Percentiles rank a stretch among this genome's conserved stretches.
phyloP scores from a whole-genome alignment of 352 stramenopile species.

The Globisporangium cystogenes region DNA sequence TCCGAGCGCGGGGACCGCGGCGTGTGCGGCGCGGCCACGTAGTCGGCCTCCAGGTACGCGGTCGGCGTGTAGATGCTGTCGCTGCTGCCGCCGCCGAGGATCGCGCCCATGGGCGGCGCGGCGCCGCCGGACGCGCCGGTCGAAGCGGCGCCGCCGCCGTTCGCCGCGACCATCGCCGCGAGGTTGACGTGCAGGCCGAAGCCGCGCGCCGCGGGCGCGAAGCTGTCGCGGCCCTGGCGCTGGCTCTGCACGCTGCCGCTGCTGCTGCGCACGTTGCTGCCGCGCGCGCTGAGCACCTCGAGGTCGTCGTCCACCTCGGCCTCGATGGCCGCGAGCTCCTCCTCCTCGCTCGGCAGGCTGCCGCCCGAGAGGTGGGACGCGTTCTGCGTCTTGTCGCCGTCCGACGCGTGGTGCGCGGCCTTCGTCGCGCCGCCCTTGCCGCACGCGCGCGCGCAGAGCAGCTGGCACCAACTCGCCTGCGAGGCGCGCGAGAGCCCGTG shows the following conservation, averaged over 20 bases:
- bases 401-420: neutral
- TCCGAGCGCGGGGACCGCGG: constrained; percentile 52
- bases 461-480: constrained; percentile 26
- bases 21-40: constrained; percentile 44
- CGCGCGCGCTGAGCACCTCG: constrained; percentile 56
- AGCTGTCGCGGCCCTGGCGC: constrained; percentile 20
- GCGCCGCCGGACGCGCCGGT: neutral
- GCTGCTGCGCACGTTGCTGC: constrained; percentile 18
- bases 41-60: constrained; percentile 32
- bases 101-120: neutral
- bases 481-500: too few relatives aligned
- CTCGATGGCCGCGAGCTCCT: constrained; percentile 65
- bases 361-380: constrained; percentile 44
- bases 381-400: constrained; percentile 41
- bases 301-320: constrained; percentile 77
- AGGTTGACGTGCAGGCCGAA: constrained; percentile 67
- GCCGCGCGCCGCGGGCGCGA: constrained; percentile 27
- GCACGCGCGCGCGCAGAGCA: constrained; percentile 20
- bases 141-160: neutral
- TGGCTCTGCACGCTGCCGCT: constrained; percentile 9
- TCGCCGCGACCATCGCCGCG: constrained; percentile 6
- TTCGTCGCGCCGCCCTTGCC: constrained; percentile 19
- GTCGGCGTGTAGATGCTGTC: constrained; percentile 27
- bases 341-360: constrained; percentile 55
- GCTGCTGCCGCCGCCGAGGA: neutral